Conservation (phyloP, 208 protist genomes). For the Wallacemonas sp. region DNA sequence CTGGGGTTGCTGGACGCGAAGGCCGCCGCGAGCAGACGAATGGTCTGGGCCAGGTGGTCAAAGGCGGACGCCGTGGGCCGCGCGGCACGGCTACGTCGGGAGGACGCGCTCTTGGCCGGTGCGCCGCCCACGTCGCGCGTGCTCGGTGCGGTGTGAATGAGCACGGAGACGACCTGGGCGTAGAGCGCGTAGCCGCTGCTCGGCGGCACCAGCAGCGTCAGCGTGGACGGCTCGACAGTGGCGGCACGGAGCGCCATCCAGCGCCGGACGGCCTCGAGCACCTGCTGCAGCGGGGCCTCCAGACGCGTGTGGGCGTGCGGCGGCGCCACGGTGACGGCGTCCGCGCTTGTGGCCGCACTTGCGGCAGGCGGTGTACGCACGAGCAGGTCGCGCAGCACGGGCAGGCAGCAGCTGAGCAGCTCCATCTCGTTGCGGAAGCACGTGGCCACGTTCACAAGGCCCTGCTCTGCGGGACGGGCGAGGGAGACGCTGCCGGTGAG, state of each 20-base stretch:
- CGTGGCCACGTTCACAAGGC: not conserved
- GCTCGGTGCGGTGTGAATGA: no score
- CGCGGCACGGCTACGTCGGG: conserved; percentile 3
- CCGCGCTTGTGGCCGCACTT: no score
- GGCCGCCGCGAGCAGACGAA: conserved; percentile 48
- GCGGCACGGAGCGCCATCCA: not conserved
- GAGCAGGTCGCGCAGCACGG: conserved; percentile 1
- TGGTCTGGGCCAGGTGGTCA: conserved; percentile 44
- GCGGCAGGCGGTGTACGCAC: no score
- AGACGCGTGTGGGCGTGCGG: not conserved
- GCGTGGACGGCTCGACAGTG: not conserved
- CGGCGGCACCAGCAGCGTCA: conserved; percentile 6
- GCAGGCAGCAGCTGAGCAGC: conserved; percentile 15
- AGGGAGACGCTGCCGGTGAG: no score
- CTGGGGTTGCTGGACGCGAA: conserved; percentile 38
- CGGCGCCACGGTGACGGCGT: not conserved
- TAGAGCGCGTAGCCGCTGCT: conserved; percentile 54
- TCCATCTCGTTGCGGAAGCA: conserved; percentile 9
- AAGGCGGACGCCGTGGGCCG: not conserved
- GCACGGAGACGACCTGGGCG: conserved; percentile 57
- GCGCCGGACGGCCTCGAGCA: not conserved
- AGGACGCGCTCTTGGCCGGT: no score
- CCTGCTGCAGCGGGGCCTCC: not conserved
- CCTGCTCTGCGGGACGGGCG: not conserved
- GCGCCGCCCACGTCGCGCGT: conserved; percentile 16